Evolutionary conservation across 768 basidiomycete genomes (phyloP).

Genomic region (Lactifluus echinatus): DNA sequence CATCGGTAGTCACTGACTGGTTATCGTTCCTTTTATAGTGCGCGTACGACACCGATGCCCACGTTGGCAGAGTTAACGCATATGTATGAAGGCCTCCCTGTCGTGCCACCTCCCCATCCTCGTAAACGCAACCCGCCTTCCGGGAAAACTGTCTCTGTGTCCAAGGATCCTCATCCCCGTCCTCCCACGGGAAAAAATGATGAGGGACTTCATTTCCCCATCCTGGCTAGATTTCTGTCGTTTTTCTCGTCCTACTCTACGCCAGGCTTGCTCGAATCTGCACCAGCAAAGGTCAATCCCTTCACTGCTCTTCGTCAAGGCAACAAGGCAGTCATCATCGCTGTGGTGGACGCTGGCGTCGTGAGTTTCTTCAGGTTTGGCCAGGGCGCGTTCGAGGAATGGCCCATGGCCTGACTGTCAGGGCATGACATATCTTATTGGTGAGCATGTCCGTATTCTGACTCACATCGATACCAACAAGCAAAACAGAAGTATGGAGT

Average conservation of each 20-base stretch:
- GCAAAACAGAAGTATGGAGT: neutral
- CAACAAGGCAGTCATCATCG: constrained; percentile 74
- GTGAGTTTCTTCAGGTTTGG: constrained; percentile 86
- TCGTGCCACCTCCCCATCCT: constrained; percentile 52
- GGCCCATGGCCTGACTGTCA: constrained; percentile 47
- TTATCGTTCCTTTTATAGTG: constrained; percentile 37
- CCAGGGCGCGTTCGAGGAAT: constrained; percentile 76
- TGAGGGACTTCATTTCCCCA: neutral
- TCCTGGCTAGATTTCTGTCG: neutral
- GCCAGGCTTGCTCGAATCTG: constrained; percentile 3
- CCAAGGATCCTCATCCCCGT: neutral
- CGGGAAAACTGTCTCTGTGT: neutral
- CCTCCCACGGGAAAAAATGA: neutral
- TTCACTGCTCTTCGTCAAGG: constrained; percentile 79
- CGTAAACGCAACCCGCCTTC: constrained; percentile 27
- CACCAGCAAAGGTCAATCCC: constrained; percentile 48
- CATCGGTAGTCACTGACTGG: neutral
- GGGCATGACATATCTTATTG: neutral
- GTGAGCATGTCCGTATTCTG: neutral
- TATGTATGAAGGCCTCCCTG: constrained; percentile 63
- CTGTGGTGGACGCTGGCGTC: constrained; percentile 81
- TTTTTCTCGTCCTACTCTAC: neutral
- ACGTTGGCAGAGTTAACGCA: constrained; percentile 66
- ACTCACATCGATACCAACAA: neutral
- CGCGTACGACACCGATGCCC: constrained; percentile 75